Base-by-base conservation (phyloP, 2,329 filamentous ascomycete species). In the Diaporthe ampelina region DNA sequence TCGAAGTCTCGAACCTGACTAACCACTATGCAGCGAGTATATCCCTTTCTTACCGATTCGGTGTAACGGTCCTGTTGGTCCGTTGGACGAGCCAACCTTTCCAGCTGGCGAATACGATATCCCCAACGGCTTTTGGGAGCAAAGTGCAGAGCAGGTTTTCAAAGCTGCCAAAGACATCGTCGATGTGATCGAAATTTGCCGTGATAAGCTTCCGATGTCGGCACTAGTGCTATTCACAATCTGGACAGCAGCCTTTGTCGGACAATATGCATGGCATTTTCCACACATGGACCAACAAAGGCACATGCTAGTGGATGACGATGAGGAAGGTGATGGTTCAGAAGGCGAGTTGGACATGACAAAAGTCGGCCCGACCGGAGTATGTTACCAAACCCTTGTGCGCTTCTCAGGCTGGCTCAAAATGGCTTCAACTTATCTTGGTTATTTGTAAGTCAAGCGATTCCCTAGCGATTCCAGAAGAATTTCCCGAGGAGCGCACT, bases 201-300 rank as follows among this genome's bases (percentile, higher is more conserved):
- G 89, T 71, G 87, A 89, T 72, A 89, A 89, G 72, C 83, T 94
- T 2, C 90, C 92, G 1, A 90, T 94, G 81, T 94, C 93, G 0
- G 91, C 92, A 0, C 87, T 94, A 45, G 88, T 92, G 4, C 87
- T 90, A 4, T 94, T 93, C 78, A 89, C 92, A 3, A 86, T 93
- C 52, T 94, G 92, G 86, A 90, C 89, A 15, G 91, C 92, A 0
- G 89, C 90, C 0, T 92, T 93, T 78, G 86, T 90, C 21, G 91
- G 91, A 45, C 86, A 93, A 3, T 94, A 94, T 79, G 90, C 90
- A 15, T 85, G 87, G 58, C 89, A 91, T 78, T 94, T 94, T 73
- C 91, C 91, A 0, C 88, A 89, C 73, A 94, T 94, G 91, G 93
- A 94, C 77, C 85, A 84, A 1, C 83, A 88, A 15, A 82, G 85